Percentiles rank a stretch among this genome's conserved stretches.
These are phyloP conservation scores for Yamadazyma phyllophila DNA, from an alignment of 805 yeast genomes.

Conservation along the genomic window DNA sequence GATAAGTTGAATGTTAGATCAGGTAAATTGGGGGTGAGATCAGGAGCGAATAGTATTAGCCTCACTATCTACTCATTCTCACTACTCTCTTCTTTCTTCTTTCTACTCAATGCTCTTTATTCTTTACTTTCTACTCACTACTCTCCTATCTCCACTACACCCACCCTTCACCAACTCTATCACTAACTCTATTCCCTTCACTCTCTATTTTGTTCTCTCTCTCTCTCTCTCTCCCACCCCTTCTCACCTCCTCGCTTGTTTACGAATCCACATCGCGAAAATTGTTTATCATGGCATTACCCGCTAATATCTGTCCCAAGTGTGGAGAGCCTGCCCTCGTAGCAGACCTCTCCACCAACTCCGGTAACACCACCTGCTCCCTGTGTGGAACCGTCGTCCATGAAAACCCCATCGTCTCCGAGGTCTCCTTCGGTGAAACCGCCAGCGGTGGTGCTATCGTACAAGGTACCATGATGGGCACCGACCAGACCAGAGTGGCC, in stretches of 20 bases:
- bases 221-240: background rate
- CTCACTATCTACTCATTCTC: too few relatives aligned
- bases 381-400: conserved; percentile 85
- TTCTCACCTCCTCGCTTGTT: background rate
- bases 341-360: conserved; percentile 18
- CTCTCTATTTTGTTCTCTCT: too few relatives aligned
- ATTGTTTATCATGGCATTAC: conserved; percentile 1
- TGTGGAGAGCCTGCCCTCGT: conserved; percentile 8
- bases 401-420: conserved; percentile 93
- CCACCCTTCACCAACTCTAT: too few relatives aligned
- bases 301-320: conserved; percentile 7
- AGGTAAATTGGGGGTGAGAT: too few relatives aligned
- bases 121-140: too few relatives aligned
- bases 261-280: background rate
- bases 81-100: too few relatives aligned
- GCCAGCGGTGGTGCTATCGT: conserved; percentile 93
- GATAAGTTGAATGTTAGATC: too few relatives aligned
- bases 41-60: too few relatives aligned
- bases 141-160: too few relatives aligned
- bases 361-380: conserved; percentile 77
- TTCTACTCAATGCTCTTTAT: too few relatives aligned
- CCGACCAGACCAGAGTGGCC: conserved; percentile 76
- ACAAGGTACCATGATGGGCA: conserved; percentile 89
- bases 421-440: conserved; percentile 90
- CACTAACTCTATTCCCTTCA: too few relatives aligned